Percentiles rank a stretch among this genome's conserved stretches.
Evolutionary conservation across 129 eudicot species (phyloP).

Genomic region (Chrysanthemum makinoi): DNA sequence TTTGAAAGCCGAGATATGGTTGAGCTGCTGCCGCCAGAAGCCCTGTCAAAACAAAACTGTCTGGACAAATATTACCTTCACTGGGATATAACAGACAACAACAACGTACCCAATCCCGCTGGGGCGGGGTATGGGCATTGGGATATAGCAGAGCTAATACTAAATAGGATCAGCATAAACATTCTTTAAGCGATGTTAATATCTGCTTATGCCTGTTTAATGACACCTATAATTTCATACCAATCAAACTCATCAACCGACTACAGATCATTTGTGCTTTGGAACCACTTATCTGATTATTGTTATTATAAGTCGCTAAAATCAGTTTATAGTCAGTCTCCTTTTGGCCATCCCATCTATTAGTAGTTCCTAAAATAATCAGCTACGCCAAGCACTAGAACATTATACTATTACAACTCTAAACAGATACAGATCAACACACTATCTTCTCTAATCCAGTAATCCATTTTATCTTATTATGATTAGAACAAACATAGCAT

Average conservation of each 20-base stretch:
- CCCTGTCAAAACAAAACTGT: constrained; percentile 99
- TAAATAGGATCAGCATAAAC: neutral
- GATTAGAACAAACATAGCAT: constrained; percentile 11
- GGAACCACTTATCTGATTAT: neutral
- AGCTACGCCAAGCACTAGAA: neutral
- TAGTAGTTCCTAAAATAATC: neutral
- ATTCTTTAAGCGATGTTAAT: neutral
- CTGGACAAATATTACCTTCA: constrained; percentile 60
- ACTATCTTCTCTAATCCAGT: neutral
- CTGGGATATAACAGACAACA: neutral
- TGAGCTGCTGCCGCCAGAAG: constrained; percentile 73
- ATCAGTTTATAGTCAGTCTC: neutral
- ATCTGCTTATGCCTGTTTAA: neutral
- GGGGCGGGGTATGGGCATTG: too few species aligned
- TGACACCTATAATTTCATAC: neutral
- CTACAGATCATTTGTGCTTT: neutral
- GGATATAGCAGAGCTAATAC: neutral
- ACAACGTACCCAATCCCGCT: too few species aligned
- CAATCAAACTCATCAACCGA: neutral
- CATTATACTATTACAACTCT: neutral
- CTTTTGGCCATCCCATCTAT: neutral
- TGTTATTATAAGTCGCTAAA: neutral
- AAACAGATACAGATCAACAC: neutral
- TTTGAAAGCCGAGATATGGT: constrained; percentile 59
- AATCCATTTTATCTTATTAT: neutral